phyloP scores from a whole-genome alignment of 2,329 filamentous ascomycete species.

The Xylaria sp. region DNA sequence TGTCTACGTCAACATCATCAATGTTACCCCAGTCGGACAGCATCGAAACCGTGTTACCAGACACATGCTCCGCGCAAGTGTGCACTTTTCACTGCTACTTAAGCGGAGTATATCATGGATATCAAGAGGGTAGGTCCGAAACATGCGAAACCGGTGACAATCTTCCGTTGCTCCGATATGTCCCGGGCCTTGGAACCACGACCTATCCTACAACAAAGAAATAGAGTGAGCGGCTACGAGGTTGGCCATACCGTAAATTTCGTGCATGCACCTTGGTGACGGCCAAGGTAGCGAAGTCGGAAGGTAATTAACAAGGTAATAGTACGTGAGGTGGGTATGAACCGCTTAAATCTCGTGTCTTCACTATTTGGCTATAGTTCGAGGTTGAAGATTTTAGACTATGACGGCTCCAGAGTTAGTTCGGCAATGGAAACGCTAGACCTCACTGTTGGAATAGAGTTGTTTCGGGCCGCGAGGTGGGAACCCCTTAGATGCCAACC shows the following conservation, averaged over 20 bases:
- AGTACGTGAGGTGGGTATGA: conserved; percentile 9
- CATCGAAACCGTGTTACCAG: neutral
- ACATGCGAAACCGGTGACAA: neutral
- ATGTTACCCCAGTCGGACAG: neutral
- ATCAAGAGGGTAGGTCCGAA: neutral
- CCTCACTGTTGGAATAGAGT: conserved; percentile 11
- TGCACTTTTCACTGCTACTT: neutral
- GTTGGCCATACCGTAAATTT: neutral
- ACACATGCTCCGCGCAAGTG: neutral
- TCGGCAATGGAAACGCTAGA: neutral
- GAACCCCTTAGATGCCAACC: neutral
- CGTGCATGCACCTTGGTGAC: neutral
- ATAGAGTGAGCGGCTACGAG: neutral
- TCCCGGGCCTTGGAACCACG: neutral
- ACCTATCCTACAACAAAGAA: neutral
- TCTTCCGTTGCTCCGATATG: neutral
- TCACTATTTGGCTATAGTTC: conserved; percentile 5
- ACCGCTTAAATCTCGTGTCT: neutral
- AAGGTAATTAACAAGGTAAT: conserved; percentile 21
- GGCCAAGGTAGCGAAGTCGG: neutral
- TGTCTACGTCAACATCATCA: neutral
- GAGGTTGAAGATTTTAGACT: conserved; percentile 19
- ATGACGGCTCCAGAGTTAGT: conserved; percentile 10
- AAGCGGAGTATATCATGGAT: neutral
- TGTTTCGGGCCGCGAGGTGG: conserved; percentile 7